Evolutionary conservation across 2,329 filamentous ascomycete genomes (phyloP).

Genomic region (Torrubiellomyces zombiae): DNA sequence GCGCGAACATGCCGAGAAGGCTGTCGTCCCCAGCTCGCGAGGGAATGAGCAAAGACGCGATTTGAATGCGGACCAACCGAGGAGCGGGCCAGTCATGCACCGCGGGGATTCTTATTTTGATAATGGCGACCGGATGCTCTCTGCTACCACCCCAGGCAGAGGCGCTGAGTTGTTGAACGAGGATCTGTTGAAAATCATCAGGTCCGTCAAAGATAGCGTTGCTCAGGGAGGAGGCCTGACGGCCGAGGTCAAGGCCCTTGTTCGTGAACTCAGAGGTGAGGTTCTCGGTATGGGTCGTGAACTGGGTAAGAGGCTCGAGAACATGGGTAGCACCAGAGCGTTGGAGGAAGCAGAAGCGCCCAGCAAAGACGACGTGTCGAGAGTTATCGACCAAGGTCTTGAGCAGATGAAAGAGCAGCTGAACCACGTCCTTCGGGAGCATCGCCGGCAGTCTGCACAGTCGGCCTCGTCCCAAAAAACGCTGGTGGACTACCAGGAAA

Average conservation of each 20-base stretch:
- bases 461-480: conserved; percentile 44
- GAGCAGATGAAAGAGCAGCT: conserved; percentile 73
- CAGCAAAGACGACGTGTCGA: conserved; percentile 52
- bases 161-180: conserved; percentile 48
- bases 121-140: conserved; percentile 23
- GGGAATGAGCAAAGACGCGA: conserved; percentile 5
- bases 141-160: conserved; percentile 24
- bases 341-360: conserved; percentile 31
- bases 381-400: conserved; percentile 66
- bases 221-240: conserved; percentile 77
- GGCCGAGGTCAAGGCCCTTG: conserved; percentile 78
- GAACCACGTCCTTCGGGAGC: conserved; percentile 61
- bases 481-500: conserved; percentile 59
- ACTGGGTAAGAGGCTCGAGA: conserved; percentile 71
- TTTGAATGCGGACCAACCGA: conserved; percentile 16
- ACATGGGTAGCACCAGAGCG: conserved; percentile 33
- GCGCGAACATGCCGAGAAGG: conserved; percentile 30
- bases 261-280: conserved; percentile 79
- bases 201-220: conserved; percentile 81
- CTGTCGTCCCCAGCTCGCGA: conserved; percentile 23
- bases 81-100: conserved; percentile 17
- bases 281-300: conserved; percentile 91
- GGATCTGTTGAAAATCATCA: conserved; percentile 68
- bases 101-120: conserved; percentile 28
- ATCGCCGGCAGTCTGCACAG: conserved; percentile 49